Evolutionary conservation across 2,329 filamentous ascomycete genomes (phyloP).

Genomic region (Hymenoscyphus scutula): DNA sequence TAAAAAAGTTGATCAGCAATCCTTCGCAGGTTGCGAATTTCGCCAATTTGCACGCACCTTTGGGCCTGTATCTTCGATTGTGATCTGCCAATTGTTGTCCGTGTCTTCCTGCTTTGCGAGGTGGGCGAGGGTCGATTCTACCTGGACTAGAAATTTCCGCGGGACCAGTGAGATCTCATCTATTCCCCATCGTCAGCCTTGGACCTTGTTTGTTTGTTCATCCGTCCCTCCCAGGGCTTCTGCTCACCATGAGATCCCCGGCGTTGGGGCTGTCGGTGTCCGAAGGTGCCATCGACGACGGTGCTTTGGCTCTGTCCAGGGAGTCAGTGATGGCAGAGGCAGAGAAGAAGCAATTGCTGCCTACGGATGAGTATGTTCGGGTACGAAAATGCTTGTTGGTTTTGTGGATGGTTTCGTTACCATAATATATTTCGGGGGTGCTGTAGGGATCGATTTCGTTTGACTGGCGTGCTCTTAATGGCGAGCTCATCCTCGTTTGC

Average conservation of each 20-base stretch:
- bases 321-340: slow-evolving; percentile 7
- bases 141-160: slow-evolving; percentile 81
- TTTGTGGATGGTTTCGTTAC: slow-evolving; percentile 27
- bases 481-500: slow-evolving; percentile 24
- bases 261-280: slow-evolving; percentile 29
- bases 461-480: slow-evolving; percentile 22
- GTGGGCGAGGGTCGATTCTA: slow-evolving; percentile 76
- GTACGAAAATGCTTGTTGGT: slow-evolving; percentile 30
- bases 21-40: not conserved
- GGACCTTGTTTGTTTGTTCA: not conserved
- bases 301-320: slow-evolving; percentile 27
- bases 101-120: slow-evolving; percentile 86
- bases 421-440: slow-evolving; percentile 36
- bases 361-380: slow-evolving; percentile 35
- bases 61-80: slow-evolving; percentile 90
- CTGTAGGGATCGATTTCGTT: slow-evolving; percentile 35
- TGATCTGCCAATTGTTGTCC: slow-evolving; percentile 94
- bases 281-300: slow-evolving; percentile 19
- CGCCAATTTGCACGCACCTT: slow-evolving; percentile 57
- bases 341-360: not conserved
- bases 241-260: slow-evolving; percentile 36
- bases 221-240: slow-evolving; percentile 20
- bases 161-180: slow-evolving; percentile 70
- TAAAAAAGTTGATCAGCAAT: slow-evolving; percentile 3
- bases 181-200: slow-evolving; percentile 37